Base-by-base conservation (phyloP, 345 rosid species). In the Anastatica hierochuntica region DNA sequence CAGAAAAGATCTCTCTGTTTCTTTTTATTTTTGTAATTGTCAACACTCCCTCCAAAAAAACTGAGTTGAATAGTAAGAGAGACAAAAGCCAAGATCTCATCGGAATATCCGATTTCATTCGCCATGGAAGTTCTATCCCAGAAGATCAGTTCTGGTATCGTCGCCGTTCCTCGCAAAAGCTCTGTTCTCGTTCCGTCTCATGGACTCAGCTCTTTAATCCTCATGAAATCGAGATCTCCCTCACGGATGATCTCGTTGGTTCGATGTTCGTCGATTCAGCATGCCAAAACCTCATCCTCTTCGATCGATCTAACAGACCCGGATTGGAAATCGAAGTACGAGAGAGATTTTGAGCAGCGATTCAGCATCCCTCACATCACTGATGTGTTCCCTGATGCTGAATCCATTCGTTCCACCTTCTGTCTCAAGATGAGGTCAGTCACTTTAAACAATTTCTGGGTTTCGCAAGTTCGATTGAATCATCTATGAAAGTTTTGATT, bases 371-470 rank as follows among this genome's bases (percentile, higher is more conserved):
- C 95, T 58, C 99, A 83, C 53, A 33, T 94, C 56, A 83, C 85
- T 16, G 94, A 94, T 43, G 35, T 74, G 3, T 83, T 88, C 54
- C 77, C 84, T 7, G 88, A 85, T 38, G 81, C 77, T 1, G 56
- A 60, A 3, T 58, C 95, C 2, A 78, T 85, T 47, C 94, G 77
- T 48, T 92, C 97, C 0, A 88, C 99, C 8, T 85, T 92, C 49
- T 92, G 95, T 60, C 94, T 83, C 39, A 73, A 61, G 68, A 88
- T 88, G 94, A 84, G 97, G 97, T 87, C 1, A 8, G 13, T 29
- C 6, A 24, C 6, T 24, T 24, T 29, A 3, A 29, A 5, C 9
- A 6, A 0, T 4, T 29, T 29, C 2, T 3, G 14, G 8, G 8
- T 26, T 51, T 43, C 0, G 0, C 3, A 26, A 46, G 7, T 48